phyloP scores from a whole-genome alignment of 2,329 filamentous ascomycete species.

The Cladosporium sphaerospermum region DNA sequence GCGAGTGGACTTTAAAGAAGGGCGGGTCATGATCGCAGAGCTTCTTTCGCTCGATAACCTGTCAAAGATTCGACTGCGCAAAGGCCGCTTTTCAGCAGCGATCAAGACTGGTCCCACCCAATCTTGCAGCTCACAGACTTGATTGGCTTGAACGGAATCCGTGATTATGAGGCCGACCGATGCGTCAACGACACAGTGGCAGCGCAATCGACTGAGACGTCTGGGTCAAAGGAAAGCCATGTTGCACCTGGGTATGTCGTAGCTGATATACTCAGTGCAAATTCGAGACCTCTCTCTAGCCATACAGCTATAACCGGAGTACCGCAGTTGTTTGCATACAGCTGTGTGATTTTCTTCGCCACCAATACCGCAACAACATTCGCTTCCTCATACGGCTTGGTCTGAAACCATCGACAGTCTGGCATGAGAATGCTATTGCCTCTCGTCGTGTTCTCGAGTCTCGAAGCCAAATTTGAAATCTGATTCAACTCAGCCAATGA shows the following conservation, averaged over 20 bases:
- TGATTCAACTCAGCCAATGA: too few relatives aligned
- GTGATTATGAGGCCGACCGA: slow-evolving; percentile 16
- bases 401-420: too few relatives aligned
- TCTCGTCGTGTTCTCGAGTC: too few relatives aligned
- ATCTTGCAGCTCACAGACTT: slow-evolving; percentile 14
- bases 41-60: slow-evolving; percentile 3
- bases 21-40: too few relatives aligned
- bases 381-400: too few relatives aligned
- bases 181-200: slow-evolving; percentile 16
- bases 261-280: slow-evolving; percentile 19
- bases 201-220: slow-evolving; percentile 20
- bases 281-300: slow-evolving; percentile 18
- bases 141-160: slow-evolving; percentile 16
- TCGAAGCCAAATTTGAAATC: too few relatives aligned
- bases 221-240: slow-evolving; percentile 22
- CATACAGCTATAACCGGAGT: slow-evolving; percentile 18
- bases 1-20: too few relatives aligned
- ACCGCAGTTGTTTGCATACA: too few relatives aligned
- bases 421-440: too few relatives aligned
- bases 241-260: slow-evolving; percentile 22
- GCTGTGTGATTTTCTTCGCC: too few relatives aligned
- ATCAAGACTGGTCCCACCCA: slow-evolving; percentile 5
- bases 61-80: slow-evolving; percentile 13
- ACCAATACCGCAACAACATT: too few relatives aligned
- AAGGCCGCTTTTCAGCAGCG: not conserved